These are phyloP conservation scores for Beauveria rudraprayagi DNA, from an alignment of 2,329 filamentous ascomycete species.

Conservation along the genomic window DNA sequence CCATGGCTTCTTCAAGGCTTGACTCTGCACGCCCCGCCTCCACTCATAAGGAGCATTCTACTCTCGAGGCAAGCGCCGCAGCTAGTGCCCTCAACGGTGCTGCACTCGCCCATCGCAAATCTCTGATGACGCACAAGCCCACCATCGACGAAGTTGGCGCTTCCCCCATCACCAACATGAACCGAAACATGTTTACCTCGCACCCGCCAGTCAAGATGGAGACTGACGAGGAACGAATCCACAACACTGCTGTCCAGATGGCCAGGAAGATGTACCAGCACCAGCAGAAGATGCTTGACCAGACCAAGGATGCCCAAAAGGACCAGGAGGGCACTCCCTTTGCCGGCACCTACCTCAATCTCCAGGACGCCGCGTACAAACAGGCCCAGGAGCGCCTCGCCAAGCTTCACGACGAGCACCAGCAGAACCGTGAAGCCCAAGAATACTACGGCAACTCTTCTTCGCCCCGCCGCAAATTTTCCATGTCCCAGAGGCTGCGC, in stretches of 20 bases:
- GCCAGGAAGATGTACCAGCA: slow-evolving; percentile 75
- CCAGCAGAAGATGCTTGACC: slow-evolving; percentile 54
- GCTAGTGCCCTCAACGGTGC: slow-evolving; percentile 67
- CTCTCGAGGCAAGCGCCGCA: slow-evolving; percentile 51
- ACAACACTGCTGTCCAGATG: slow-evolving; percentile 82
- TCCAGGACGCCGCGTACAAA: slow-evolving; percentile 83
- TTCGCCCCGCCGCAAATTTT: slow-evolving; percentile 35
- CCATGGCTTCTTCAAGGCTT: slow-evolving; percentile 53
- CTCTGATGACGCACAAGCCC: slow-evolving; percentile 32
- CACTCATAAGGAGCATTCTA: slow-evolving; percentile 27
- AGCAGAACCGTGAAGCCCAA: slow-evolving; percentile 55
- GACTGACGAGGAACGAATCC: slow-evolving; percentile 68
- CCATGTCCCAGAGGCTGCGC: slow-evolving; percentile 47
- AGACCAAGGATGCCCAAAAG: slow-evolving; percentile 34
- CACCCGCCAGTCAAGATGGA: slow-evolving; percentile 65
- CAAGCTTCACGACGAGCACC: slow-evolving; percentile 66
- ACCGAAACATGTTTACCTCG: slow-evolving; percentile 69
- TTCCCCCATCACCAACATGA: slow-evolving; percentile 58
- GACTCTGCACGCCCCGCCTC: not conserved
- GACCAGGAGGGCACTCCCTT: slow-evolving; percentile 28
- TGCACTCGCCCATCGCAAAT: slow-evolving; percentile 53
- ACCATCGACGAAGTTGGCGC: slow-evolving; percentile 55
- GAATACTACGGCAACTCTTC: slow-evolving; percentile 64
- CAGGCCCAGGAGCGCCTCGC: slow-evolving; percentile 76
- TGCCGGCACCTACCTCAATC: slow-evolving; percentile 49